Conservation (phyloP, 1,284 basidiomycete species). For the Mrakiaceae sp. region DNA sequence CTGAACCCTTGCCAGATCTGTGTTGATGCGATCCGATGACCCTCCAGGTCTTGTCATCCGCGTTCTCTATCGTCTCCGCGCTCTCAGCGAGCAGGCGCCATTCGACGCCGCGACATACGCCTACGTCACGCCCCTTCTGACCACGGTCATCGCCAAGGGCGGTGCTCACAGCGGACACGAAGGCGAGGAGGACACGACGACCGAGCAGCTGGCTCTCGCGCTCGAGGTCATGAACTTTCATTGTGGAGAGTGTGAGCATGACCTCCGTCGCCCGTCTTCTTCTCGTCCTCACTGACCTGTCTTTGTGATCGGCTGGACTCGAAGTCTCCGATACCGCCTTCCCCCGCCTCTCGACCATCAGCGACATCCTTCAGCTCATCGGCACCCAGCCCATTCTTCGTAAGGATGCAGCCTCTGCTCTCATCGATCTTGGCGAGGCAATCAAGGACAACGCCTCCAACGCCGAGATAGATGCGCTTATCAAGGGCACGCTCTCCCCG, state of each 20-base stretch:
- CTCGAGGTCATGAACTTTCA: constrained; percentile 82
- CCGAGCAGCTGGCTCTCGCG: constrained; percentile 76
- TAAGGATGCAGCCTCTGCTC: constrained; percentile 72
- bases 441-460: constrained; percentile 54
- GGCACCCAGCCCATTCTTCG: constrained; percentile 66
- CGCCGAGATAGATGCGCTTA: constrained; percentile 55
- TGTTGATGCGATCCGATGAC: constrained; percentile 14
- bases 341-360: constrained; percentile 60
- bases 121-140: constrained; percentile 67
- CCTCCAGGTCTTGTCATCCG: constrained; percentile 61
- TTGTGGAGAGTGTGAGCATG: constrained; percentile 61
- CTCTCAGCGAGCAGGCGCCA: constrained; percentile 65
- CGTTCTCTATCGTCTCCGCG: constrained; percentile 75
- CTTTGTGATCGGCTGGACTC: constrained; percentile 6
- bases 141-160: constrained; percentile 54
- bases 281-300: background rate
- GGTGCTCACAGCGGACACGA: constrained; percentile 47
- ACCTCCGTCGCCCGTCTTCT: background rate
- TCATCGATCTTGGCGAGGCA: constrained; percentile 74
- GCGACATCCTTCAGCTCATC: constrained; percentile 64
- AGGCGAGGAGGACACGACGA: constrained; percentile 52
- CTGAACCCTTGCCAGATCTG: constrained; percentile 2
- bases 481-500: constrained; percentile 67
- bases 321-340: constrained; percentile 56
- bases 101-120: constrained; percentile 79